phyloP scores from a whole-genome alignment of 768 basidiomycete species.

The Leccinum aurantiacum region DNA sequence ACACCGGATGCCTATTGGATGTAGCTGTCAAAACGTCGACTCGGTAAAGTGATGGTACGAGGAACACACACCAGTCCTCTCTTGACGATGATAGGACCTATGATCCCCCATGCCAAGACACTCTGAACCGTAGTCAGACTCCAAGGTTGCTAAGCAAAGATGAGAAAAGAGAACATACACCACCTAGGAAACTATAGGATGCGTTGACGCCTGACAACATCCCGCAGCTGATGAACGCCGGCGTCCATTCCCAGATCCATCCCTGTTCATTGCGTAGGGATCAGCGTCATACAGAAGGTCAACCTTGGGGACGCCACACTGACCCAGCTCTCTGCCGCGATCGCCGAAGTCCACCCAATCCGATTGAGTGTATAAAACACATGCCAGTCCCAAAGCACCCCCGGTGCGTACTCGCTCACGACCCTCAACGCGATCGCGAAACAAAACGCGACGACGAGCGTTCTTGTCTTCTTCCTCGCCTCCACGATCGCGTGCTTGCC shows the following conservation, averaged over 20 bases:
- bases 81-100: conserved; percentile 52
- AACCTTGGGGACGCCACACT: background rate
- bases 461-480: conserved; percentile 1
- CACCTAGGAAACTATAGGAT: conserved; percentile 50
- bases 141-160: background rate
- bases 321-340: conserved; percentile 4
- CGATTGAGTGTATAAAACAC: background rate
- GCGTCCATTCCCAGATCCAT: conserved; percentile 36
- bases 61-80: background rate
- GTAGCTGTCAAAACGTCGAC: background rate
- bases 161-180: conserved; percentile 33
- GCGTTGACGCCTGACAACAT: conserved; percentile 59
- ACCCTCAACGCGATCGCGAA: background rate
- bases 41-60: background rate
- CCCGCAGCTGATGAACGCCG: conserved; percentile 60
- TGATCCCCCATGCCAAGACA: conserved; percentile 64
- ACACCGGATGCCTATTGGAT: background rate
- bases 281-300: background rate
- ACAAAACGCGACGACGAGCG: background rate
- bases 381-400: conserved; percentile 3
- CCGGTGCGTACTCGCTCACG: conserved; percentile 1
- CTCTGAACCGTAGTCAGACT: conserved; percentile 27
- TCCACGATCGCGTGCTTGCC: background rate
- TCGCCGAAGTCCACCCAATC: background rate
- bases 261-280: conserved; percentile 6